A percentile compares a stretch with the other conserved stretches of the same genome.
These are phyloP conservation scores for Penicillium dipodomyicola DNA, from an alignment of 495 filamentous ascomycete genomes.

Conservation along the genomic window DNA sequence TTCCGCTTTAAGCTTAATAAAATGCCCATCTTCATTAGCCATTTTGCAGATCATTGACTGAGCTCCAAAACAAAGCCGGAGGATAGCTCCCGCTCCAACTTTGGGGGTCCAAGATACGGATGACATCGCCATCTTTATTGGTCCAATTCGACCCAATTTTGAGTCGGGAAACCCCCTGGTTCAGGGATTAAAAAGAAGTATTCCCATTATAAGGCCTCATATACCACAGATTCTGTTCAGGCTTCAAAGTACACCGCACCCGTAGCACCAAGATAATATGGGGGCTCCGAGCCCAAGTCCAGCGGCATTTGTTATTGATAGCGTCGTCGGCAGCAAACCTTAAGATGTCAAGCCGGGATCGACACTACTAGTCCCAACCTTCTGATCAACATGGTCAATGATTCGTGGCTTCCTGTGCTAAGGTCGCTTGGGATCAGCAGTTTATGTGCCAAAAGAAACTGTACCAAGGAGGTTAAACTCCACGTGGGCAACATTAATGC, in stretches of 20 bases:
- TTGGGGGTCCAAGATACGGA: background rate
- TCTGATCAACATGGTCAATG: slow-evolving; percentile 11
- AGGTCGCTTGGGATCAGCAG: slow-evolving; percentile 17
- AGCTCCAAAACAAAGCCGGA: background rate
- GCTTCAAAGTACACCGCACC: background rate
- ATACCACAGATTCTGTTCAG: background rate
- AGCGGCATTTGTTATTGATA: background rate
- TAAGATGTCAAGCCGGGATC: background rate
- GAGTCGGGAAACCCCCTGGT: background rate
- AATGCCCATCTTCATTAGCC: slow-evolving; percentile 26
- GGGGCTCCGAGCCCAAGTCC: background rate
- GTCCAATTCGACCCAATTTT: background rate
- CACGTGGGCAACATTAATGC: slow-evolving; percentile 2
- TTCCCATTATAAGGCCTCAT: background rate
- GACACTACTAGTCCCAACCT: background rate
- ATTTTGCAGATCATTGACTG: slow-evolving; percentile 20
- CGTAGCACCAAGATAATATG: background rate
- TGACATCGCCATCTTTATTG: background rate
- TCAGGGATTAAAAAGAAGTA: background rate
- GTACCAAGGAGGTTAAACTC: slow-evolving; percentile 10
- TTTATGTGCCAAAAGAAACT: slow-evolving; percentile 4
- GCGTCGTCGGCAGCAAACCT: background rate
- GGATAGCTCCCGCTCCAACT: background rate
- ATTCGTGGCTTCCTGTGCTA: background rate
- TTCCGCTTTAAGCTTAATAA: slow-evolving; percentile 22